A percentile compares a stretch with the other conserved stretches of the same genome.
phyloP scores from a whole-genome alignment of 2,329 filamentous ascomycete genomes.

The Mycogone perniciosa region DNA sequence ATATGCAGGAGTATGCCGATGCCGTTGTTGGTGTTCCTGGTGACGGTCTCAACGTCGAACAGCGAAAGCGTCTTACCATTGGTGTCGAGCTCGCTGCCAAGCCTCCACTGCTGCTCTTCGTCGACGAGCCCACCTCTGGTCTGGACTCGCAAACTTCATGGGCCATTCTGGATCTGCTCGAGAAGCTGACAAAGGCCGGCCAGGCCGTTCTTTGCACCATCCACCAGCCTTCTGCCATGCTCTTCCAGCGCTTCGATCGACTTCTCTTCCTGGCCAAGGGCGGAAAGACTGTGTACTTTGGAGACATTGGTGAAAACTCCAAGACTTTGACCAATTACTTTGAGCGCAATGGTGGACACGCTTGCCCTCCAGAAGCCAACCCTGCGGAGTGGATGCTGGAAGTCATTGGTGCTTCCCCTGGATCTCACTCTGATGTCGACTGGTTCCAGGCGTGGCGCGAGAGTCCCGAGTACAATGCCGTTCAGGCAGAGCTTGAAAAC shows the following conservation, averaged over 20 bases:
- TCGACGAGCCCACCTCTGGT: constrained; percentile 92
- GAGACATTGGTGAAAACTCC: constrained; percentile 67
- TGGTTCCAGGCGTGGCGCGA: constrained; percentile 59
- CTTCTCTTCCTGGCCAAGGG: constrained; percentile 72
- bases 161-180: constrained; percentile 81
- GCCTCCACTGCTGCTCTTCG: constrained; percentile 80
- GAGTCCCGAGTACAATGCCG: constrained; percentile 48
- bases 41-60: constrained; percentile 71
- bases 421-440: constrained; percentile 55
- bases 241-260: constrained; percentile 86
- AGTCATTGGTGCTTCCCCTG: constrained; percentile 57
- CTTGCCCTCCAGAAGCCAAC: constrained; percentile 64
- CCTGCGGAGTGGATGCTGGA: constrained; percentile 77
- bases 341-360: constrained; percentile 60
- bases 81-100: constrained; percentile 95
- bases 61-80: constrained; percentile 76
- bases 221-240: constrained; percentile 91
- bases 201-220: constrained; percentile 96
- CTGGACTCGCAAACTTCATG: constrained; percentile 90
- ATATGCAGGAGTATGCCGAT: constrained; percentile 86
- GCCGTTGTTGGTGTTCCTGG: constrained; percentile 86
- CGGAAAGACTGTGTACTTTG: constrained; percentile 75
- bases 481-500: constrained; percentile 51
- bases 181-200: constrained; percentile 82
- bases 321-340: constrained; percentile 67